Conservation (phyloP, 2,329 filamentous ascomycete genomes). For the Neurospora sp. region DNA sequence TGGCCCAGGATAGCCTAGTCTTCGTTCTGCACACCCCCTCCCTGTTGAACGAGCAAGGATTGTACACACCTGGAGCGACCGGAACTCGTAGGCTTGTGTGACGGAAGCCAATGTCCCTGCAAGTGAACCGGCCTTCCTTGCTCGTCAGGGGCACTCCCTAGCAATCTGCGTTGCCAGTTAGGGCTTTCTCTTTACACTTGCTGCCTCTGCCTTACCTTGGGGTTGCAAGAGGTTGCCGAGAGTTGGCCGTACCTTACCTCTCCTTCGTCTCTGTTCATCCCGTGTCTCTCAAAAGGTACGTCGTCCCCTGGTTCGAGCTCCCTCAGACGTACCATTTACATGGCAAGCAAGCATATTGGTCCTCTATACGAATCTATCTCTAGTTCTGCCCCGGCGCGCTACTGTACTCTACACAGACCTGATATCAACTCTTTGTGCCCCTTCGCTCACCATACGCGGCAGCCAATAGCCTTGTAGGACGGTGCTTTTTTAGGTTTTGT, state of each 20-base stretch:
- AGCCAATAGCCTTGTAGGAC: not conserved
- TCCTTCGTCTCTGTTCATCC: not conserved
- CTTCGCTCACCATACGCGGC: not conserved
- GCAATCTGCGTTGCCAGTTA: not conserved
- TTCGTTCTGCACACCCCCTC: not conserved
- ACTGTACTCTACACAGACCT: not conserved
- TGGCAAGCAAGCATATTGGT: not conserved
- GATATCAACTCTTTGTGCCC: not conserved
- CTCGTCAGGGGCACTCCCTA: not conserved
- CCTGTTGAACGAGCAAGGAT: not conserved
- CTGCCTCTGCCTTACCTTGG: not conserved
- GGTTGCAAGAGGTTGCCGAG: not conserved
- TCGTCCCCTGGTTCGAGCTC: not conserved
- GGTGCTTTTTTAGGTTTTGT: not conserved
- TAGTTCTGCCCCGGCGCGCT: not conserved
- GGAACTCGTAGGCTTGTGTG: not conserved
- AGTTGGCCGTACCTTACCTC: not conserved
- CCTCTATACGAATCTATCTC: not conserved
- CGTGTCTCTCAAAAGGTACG: not conserved
- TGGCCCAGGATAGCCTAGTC: not conserved
- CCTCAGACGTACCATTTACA: not conserved
- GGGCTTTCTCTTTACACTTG: not conserved
- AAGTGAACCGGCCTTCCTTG: not conserved
- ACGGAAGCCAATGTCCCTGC: not conserved
- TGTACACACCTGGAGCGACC: not conserved